Conservation (phyloP, 805 yeast genomes). For the Ogataea neopini region DNA sequence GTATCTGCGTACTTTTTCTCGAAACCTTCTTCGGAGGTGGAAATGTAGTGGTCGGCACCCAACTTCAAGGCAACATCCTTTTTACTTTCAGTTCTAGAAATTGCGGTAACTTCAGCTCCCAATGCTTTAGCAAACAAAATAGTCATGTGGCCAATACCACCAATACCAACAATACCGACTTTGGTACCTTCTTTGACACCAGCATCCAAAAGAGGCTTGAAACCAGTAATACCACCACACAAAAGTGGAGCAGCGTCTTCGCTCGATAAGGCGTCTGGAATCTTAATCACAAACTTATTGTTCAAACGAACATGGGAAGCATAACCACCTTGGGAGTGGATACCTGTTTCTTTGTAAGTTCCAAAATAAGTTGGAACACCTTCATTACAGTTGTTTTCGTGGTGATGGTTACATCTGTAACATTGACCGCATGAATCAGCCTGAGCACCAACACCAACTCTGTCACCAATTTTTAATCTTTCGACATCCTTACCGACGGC, state of each 20-base stretch:
- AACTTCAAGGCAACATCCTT: slow-evolving; percentile 51
- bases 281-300: slow-evolving; percentile 61
- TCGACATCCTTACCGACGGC: slow-evolving; percentile 59
- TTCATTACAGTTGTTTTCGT: slow-evolving; percentile 46
- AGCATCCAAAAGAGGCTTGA: slow-evolving; percentile 60
- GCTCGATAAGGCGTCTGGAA: slow-evolving; percentile 55
- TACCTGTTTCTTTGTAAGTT: slow-evolving; percentile 30
- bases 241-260: slow-evolving; percentile 68
- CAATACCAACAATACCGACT: slow-evolving; percentile 64
- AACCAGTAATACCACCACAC: slow-evolving; percentile 79
- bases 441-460: slow-evolving; percentile 83
- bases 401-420: slow-evolving; percentile 52
- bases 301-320: slow-evolving; percentile 65
- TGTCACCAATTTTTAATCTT: slow-evolving; percentile 60
- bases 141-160: slow-evolving; percentile 70
- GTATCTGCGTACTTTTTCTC: slow-evolving; percentile 28
- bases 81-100: slow-evolving; percentile 53
- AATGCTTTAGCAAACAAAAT: slow-evolving; percentile 58
- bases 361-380: slow-evolving; percentile 39
- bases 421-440: slow-evolving; percentile 62
- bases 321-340: slow-evolving; percentile 61
- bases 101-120: slow-evolving; percentile 63
- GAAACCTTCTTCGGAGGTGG: slow-evolving; percentile 46
- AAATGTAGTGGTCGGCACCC: slow-evolving; percentile 57
- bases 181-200: slow-evolving; percentile 36